Conservation (phyloP, 1,284 basidiomycete species). For the Ceratobasidium sp. region DNA sequence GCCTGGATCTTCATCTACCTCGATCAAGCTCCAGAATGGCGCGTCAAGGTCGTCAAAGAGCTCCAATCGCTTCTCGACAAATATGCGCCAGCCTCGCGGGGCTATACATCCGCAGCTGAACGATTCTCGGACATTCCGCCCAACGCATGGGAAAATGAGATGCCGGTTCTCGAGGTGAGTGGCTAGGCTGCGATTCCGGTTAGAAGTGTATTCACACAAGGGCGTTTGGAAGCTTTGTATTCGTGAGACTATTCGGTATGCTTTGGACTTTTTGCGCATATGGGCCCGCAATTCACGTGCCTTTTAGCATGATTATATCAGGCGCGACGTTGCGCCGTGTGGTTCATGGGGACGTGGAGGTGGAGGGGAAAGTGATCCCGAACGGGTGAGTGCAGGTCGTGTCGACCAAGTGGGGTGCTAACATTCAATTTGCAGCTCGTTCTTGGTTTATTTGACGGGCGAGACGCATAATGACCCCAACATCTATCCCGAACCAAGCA, state of each 20-base stretch:
- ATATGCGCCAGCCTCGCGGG: conserved; percentile 1
- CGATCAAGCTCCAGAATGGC: conserved; percentile 32
- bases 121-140: conserved; percentile 29
- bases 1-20: conserved; percentile 33
- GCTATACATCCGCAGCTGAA: not conserved
- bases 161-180: conserved; percentile 23
- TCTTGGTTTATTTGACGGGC: conserved; percentile 21
- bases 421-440: not conserved
- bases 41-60: conserved; percentile 14
- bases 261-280: too few species aligned
- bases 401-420: not conserved
- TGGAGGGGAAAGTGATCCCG: conserved; percentile 11
- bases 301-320: too few species aligned
- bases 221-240: conserved; percentile 4
- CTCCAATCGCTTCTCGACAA: conserved; percentile 4
- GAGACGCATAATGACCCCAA: conserved; percentile 26
- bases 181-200: too few species aligned
- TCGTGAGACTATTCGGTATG: conserved; percentile 37
- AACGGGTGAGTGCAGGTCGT: conserved; percentile 1
- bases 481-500: conserved; percentile 26
- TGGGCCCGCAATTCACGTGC: not conserved
- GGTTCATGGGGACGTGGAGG: not conserved
- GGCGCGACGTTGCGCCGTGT: conserved; percentile 16
- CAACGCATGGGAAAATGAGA: conserved; percentile 29
- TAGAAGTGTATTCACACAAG: not conserved